Conservation (phyloP, 2,329 filamentous ascomycete genomes). For the Bipolaris victoriae region DNA sequence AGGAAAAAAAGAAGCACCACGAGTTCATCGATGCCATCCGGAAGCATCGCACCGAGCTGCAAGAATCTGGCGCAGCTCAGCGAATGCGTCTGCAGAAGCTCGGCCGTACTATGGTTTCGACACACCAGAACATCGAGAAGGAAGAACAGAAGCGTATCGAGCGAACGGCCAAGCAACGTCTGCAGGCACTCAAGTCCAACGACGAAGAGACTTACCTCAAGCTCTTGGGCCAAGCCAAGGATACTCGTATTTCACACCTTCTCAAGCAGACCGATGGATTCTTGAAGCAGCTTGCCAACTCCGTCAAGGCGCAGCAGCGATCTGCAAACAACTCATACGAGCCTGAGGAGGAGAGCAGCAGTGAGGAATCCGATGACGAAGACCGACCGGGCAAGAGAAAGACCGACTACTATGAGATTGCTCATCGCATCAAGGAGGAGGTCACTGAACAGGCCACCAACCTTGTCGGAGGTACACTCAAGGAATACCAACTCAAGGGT, state of each 20-base stretch:
- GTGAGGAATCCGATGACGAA: slow-evolving; percentile 69
- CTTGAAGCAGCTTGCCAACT: slow-evolving; percentile 91
- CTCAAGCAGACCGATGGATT: slow-evolving; percentile 97
- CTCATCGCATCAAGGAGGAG: slow-evolving; percentile 93
- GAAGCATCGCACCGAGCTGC: slow-evolving; percentile 79
- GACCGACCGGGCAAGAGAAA: slow-evolving; percentile 72
- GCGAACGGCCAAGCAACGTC: slow-evolving; percentile 97
- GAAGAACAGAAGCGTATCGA: slow-evolving; percentile 99
- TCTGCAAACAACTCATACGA: slow-evolving; percentile 81
- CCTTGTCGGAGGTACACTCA: slow-evolving; percentile 88
- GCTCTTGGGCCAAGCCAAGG: slow-evolving; percentile 96
- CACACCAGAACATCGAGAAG: slow-evolving; percentile 97
- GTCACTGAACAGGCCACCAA: slow-evolving; percentile 82
- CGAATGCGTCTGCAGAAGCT: slow-evolving; percentile 82
- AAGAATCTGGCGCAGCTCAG: slow-evolving; percentile 69
- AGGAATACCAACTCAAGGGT: slow-evolving; percentile 98
- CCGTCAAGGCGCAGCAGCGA: slow-evolving; percentile 92
- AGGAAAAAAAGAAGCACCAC: slow-evolving; percentile 96
- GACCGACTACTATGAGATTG: slow-evolving; percentile 98
- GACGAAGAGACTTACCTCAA: slow-evolving; percentile 99
- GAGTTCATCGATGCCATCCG: slow-evolving; percentile 90
- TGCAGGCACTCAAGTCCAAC: slow-evolving; percentile 97
- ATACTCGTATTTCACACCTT: slow-evolving; percentile 97
- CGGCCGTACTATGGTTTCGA: slow-evolving; percentile 83
- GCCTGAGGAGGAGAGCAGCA: slow-evolving; percentile 60